Percentiles rank a stretch among this genome's conserved stretches.
These are phyloP conservation scores for Botrytis fabae DNA, from an alignment of 2,329 filamentous ascomycete genomes.

Conservation along the genomic window DNA sequence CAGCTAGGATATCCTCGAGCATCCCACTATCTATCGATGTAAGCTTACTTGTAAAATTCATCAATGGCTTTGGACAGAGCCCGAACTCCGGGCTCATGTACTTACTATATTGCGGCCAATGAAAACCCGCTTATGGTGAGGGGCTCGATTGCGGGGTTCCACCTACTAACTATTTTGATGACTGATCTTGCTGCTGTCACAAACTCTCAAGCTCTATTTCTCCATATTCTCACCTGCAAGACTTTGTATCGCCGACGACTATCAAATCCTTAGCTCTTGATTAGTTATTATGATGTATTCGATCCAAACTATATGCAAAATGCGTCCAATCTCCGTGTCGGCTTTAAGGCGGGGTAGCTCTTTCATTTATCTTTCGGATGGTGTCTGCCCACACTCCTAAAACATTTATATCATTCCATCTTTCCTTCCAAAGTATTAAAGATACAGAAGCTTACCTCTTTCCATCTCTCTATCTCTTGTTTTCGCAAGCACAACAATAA, in stretches of 20 bases:
- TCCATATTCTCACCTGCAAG: neutral
- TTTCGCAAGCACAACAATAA: neutral
- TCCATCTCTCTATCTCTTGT: neutral
- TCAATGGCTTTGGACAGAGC: neutral
- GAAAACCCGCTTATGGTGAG: neutral
- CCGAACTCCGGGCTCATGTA: neutral
- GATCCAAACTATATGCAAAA: neutral
- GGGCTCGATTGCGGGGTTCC: neutral
- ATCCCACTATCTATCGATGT: neutral
- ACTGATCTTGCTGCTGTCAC: neutral
- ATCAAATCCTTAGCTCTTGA: neutral
- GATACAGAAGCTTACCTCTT: neutral
- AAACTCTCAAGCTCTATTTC: neutral
- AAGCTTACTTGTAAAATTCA: neutral
- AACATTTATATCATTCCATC: neutral
- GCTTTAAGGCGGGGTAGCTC: constrained; percentile 5
- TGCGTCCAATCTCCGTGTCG: neutral
- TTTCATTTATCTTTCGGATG: neutral
- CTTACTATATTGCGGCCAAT: neutral
- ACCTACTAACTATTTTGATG: neutral
- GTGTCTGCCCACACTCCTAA: neutral
- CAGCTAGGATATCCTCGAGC: neutral
- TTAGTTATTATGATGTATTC: neutral
- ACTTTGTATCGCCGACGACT: neutral
- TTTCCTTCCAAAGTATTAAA: neutral